Evolutionary conservation across 2,329 filamentous ascomycete species (phyloP).

Genomic region (Xylariaceae sp.): DNA sequence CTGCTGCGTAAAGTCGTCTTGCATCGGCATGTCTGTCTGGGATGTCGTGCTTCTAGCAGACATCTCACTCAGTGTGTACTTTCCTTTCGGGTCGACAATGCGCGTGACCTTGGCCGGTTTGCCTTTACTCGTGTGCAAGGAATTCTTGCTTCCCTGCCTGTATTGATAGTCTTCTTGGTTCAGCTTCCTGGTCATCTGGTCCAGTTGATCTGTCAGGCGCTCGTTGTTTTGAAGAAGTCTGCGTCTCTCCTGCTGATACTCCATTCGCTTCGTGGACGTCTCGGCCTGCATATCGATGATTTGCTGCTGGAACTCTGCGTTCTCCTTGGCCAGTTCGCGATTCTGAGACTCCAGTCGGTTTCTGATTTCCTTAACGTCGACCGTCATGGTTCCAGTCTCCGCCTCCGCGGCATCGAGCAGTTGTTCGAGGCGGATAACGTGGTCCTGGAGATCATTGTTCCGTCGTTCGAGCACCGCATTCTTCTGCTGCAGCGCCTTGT

Average conservation of each 20-base stretch:
- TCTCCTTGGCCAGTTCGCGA: conserved; percentile 15
- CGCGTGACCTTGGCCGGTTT: conserved; percentile 26
- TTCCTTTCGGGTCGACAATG: conserved; percentile 23
- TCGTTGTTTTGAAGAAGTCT: conserved; percentile 12
- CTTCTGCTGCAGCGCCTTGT: conserved; percentile 29
- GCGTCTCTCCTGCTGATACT: conserved; percentile 15
- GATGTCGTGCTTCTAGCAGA: conserved; percentile 28
- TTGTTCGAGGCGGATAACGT: conserved; percentile 40
- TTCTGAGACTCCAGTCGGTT: conserved; percentile 17
- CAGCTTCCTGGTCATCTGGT: conserved; percentile 27
- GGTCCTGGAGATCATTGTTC: conserved; percentile 36
- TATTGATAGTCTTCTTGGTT: conserved; percentile 13
- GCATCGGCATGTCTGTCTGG: conserved; percentile 24
- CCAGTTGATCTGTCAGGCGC: conserved; percentile 34
- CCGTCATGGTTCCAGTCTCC: conserved; percentile 12
- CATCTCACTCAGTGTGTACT: conserved; percentile 22
- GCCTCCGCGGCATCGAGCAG: conserved; percentile 31
- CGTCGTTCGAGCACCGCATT: conserved; percentile 41
- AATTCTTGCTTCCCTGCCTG: conserved; percentile 13
- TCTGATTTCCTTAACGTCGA: conserved; percentile 15
- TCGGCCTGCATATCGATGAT: conserved; percentile 15
- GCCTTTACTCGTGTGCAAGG: conserved; percentile 15
- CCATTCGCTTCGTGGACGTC: conserved; percentile 8
- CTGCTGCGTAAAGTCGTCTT: conserved; percentile 30
- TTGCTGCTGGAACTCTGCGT: conserved; percentile 17